Conservation (phyloP, 305 asterid species). For the Nicotiana rustica region DNA sequence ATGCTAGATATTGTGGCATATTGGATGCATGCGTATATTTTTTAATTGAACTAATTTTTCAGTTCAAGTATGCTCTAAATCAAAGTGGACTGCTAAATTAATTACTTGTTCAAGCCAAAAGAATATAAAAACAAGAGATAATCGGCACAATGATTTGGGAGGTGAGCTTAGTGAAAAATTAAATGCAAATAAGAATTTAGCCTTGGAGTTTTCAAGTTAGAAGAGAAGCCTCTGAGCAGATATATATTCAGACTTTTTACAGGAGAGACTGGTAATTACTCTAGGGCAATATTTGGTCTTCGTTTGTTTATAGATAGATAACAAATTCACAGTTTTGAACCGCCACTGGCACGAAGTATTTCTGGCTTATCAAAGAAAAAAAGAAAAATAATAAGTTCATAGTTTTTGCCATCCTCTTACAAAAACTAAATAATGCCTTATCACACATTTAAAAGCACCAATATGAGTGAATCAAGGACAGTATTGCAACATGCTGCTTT, state of each 20-base stretch:
- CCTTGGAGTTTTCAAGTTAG: background rate
- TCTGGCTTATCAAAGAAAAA: background rate
- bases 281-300: background rate
- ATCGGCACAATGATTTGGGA: background rate
- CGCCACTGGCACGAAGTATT: background rate
- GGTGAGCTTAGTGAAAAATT: background rate
- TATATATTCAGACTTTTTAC: background rate
- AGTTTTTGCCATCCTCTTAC: background rate
- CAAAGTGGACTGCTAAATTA: background rate
- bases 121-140: background rate
- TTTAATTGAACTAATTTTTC: background rate
- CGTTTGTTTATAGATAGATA: background rate
- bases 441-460: background rate
- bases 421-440: background rate
- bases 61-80: background rate
- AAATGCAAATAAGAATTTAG: constrained; percentile 2
- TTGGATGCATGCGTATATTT: background rate
- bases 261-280: background rate
- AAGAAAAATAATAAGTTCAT: background rate
- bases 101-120: background rate
- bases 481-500: background rate
- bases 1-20: background rate
- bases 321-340: background rate
- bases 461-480: background rate
- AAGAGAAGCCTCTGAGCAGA: constrained; percentile 15